Conservation (phyloP, 768 basidiomycete genomes). For the Boletellus ananas region DNA sequence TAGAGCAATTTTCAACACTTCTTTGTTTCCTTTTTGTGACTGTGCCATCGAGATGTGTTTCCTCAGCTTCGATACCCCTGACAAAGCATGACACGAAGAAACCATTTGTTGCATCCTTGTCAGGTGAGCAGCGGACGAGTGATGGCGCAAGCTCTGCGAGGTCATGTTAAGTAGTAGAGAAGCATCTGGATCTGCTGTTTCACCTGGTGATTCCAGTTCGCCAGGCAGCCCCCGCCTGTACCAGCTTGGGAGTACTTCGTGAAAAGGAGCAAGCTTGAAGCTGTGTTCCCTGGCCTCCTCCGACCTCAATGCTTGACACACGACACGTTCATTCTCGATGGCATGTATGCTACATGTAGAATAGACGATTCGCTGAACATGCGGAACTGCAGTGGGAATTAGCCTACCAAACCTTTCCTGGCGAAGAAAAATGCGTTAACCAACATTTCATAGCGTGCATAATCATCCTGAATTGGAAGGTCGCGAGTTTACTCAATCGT, state of each 20-base stretch:
- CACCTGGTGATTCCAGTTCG: constrained; percentile 57
- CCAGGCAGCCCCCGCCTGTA: constrained; percentile 69
- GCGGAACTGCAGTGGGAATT: constrained; percentile 53
- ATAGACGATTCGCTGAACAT: constrained; percentile 80
- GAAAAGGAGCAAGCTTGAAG: constrained; percentile 66
- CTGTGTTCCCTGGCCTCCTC: constrained; percentile 56
- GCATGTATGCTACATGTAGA: constrained; percentile 97
- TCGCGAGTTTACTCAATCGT: constrained; percentile 77
- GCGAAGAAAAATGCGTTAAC: constrained; percentile 25
- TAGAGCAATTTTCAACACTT: constrained; percentile 13
- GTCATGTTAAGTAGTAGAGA: background rate
- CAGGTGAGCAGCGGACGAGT: constrained; percentile 69
- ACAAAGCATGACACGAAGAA: constrained; percentile 98
- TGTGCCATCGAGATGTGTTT: constrained; percentile 1
- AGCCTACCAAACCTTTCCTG: constrained; percentile 5
- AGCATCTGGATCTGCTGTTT: background rate
- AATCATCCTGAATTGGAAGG: constrained; percentile 89
- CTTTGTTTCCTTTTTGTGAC: constrained; percentile 25
- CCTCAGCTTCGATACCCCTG: background rate
- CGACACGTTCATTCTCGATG: constrained; percentile 90
- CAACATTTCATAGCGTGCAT: constrained; percentile 93
- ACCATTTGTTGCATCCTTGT: constrained; percentile 88
- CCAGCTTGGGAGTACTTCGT: constrained; percentile 79
- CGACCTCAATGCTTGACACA: constrained; percentile 65
- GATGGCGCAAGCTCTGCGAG: constrained; percentile 54